Evolutionary conservation across 2,329 filamentous ascomycete genomes (phyloP).

Genomic region (Macrophomina tecta): DNA sequence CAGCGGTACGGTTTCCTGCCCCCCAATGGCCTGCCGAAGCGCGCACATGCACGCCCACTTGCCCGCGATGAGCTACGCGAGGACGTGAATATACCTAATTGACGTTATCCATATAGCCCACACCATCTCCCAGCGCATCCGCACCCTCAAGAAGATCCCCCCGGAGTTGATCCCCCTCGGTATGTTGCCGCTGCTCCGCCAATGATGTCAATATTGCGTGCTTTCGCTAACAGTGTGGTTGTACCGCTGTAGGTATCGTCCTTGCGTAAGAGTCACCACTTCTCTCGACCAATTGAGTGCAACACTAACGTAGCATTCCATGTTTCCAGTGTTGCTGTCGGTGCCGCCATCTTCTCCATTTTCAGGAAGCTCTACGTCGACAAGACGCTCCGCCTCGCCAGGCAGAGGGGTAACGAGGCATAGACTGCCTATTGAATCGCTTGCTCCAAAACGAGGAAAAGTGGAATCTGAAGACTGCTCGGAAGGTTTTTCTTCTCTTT

Average conservation of each 20-base stretch:
- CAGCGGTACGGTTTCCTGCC: slow-evolving; percentile 55
- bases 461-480: background rate
- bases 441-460: background rate
- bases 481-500: slow-evolving; percentile 7
- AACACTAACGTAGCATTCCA: slow-evolving; percentile 27
- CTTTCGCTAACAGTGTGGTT: slow-evolving; percentile 32
- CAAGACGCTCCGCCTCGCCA: slow-evolving; percentile 87
- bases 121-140: slow-evolving; percentile 94
- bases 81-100: background rate
- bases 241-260: slow-evolving; percentile 71
- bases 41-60: slow-evolving; percentile 11
- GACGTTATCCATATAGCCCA: slow-evolving; percentile 67
- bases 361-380: slow-evolving; percentile 82
- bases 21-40: slow-evolving; percentile 5
- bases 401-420: slow-evolving; percentile 58
- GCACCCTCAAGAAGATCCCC: slow-evolving; percentile 86
- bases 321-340: slow-evolving; percentile 65
- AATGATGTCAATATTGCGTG: slow-evolving; percentile 22
- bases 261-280: slow-evolving; percentile 68
- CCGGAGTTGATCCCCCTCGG: slow-evolving; percentile 94
- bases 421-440: slow-evolving; percentile 30
- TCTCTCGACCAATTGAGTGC: background rate
- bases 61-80: slow-evolving; percentile 4
- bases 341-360: slow-evolving; percentile 82
- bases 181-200: slow-evolving; percentile 56